These are phyloP conservation scores for Cydonia oblonga DNA, from an alignment of 331 rosid species.

Conservation along the genomic window DNA sequence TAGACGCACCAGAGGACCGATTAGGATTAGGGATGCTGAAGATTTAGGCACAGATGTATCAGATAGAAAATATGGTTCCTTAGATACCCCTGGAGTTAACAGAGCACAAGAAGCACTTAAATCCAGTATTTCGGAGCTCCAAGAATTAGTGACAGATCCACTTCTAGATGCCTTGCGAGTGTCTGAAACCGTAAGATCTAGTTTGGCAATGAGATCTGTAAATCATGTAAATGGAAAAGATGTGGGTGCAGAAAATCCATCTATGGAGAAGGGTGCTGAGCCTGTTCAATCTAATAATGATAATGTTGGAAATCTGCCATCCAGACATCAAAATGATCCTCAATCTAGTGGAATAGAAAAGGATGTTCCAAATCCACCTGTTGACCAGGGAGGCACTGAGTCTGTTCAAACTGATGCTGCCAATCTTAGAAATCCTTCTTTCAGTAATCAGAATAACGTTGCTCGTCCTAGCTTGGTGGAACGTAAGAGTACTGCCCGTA, in stretches of 20 bases:
- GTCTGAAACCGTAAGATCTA: constrained; percentile 36
- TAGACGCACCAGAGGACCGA: constrained; percentile 35
- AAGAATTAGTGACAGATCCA: constrained; percentile 57
- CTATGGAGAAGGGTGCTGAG: constrained; percentile 15
- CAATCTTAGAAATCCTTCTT: neutral
- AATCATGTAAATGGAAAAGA: constrained; percentile 6
- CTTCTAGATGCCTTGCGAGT: constrained; percentile 52
- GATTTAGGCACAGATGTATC: constrained; percentile 13
- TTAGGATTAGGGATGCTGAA: constrained; percentile 34
- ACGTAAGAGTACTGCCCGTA: constrained; percentile 36
- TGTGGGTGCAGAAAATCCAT: constrained; percentile 14
- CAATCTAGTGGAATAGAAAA: constrained; percentile 16
- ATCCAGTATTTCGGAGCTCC: constrained; percentile 53
- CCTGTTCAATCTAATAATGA: constrained; percentile 26
- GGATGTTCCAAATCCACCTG: neutral
- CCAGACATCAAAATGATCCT: constrained; percentile 14
- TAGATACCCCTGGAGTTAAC: constrained; percentile 25
- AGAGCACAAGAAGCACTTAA: constrained; percentile 50
- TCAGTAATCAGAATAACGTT: constrained; percentile 10
- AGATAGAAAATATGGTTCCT: constrained; percentile 4
- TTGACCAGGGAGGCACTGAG: neutral
- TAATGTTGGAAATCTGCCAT: constrained; percentile 16
- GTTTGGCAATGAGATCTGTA: constrained; percentile 25
- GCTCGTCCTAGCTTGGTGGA: constrained; percentile 41
- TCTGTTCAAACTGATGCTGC: neutral